Percentiles rank a stretch among this genome's conserved stretches.
These are phyloP conservation scores for Penicillium aurantiogriseum DNA, from an alignment of 2,329 filamentous ascomycete genomes.

Conservation along the genomic window DNA sequence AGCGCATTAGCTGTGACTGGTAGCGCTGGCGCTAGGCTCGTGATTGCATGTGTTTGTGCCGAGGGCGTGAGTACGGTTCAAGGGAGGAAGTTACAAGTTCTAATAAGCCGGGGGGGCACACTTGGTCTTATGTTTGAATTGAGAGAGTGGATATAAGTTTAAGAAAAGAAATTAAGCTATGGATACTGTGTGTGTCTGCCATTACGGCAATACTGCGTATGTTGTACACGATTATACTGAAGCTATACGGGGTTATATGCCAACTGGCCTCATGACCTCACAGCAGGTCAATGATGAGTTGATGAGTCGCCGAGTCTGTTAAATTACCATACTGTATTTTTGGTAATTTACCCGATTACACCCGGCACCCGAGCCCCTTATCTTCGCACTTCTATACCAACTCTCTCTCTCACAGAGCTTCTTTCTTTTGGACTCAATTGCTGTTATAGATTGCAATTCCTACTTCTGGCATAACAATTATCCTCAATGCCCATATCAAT, in stretches of 20 bases:
- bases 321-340: slow-evolving; percentile 3
- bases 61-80: neutral
- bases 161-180: slow-evolving; percentile 1
- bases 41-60: slow-evolving; percentile 6
- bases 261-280: slow-evolving; percentile 10
- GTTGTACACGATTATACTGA: neutral
- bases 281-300: slow-evolving; percentile 7
- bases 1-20: neutral
- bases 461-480: neutral
- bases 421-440: neutral
- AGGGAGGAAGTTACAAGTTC: neutral
- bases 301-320: neutral
- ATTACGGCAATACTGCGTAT: slow-evolving; percentile 4
- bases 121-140: neutral
- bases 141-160: neutral
- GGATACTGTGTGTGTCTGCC: neutral
- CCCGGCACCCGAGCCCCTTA: slow-evolving; percentile 1
- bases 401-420: neutral
- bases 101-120: neutral
- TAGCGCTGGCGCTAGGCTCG: neutral
- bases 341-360: slow-evolving; percentile 11
- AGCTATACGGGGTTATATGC: neutral
- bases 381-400: neutral
- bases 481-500: neutral
- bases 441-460: neutral